Evolutionary conservation across 495 filamentous ascomycete species (phyloP).

Genomic region (Annulohypoxylon bovei): DNA sequence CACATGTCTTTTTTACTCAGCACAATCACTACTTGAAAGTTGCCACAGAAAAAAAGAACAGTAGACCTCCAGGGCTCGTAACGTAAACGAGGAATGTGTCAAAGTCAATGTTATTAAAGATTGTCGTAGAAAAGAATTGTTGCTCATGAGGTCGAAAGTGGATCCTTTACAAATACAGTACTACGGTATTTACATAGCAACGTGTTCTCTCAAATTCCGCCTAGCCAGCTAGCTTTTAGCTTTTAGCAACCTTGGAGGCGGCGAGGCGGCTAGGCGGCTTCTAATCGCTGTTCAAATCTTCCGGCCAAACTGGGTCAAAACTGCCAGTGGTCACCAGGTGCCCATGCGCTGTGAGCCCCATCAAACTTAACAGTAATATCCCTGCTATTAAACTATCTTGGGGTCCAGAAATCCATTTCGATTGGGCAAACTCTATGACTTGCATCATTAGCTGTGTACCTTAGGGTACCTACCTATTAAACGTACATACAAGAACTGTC

Average conservation of each 20-base stretch:
- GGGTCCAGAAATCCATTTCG: conserved; percentile 25
- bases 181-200: conserved; percentile 36
- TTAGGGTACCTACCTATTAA: conserved; percentile 18
- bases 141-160: conserved; percentile 31
- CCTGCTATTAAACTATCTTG: conserved; percentile 17
- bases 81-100: conserved; percentile 22
- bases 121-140: conserved; percentile 36
- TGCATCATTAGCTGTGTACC: conserved; percentile 26
- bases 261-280: conserved; percentile 8
- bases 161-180: conserved; percentile 16
- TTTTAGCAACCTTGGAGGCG: conserved; percentile 1
- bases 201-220: conserved; percentile 44
- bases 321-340: conserved; percentile 25
- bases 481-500: background rate
- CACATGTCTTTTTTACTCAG: conserved; percentile 45
- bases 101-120: conserved; percentile 19
- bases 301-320: conserved; percentile 5
- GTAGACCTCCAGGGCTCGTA: conserved; percentile 2
- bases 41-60: conserved; percentile 27
- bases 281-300: conserved; percentile 14
- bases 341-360: conserved; percentile 21
- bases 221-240: background rate
- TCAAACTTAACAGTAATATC: conserved; percentile 19
- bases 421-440: conserved; percentile 38
- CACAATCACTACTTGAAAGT: conserved; percentile 5